Base-by-base conservation (phyloP, 139 green algal genomes). In the Volvox africanus region DNA sequence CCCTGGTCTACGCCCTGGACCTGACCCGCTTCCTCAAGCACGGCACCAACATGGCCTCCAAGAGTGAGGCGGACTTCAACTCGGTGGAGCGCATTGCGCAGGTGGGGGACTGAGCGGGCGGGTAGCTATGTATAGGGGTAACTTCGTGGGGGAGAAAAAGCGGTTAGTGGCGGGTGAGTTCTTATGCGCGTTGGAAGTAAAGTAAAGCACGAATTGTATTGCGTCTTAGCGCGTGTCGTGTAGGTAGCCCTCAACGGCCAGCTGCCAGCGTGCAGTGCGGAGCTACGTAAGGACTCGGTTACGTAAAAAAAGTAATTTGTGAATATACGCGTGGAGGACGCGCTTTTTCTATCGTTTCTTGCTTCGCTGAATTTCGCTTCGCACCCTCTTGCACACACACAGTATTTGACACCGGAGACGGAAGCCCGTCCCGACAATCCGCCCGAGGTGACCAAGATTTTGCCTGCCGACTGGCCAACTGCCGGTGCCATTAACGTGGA, bases 31-130 rank as follows among this genome's bases (percentile, higher is more conserved):
- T 97, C 94, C 94, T 99, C 18, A 98, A 97, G 92, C 95, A 97
- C 44, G 91, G 91, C 50, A 97, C 98, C 44, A 96, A 94, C 36
- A 97, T 95, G 73, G 95, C 95, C 17, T 96, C 96, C 77, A 96
- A 97, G 94, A 96, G 97, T 32, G 97, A 99, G 94, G 93, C 94
- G 20, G 94, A 98, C 77, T 98, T 99, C 94, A 99, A 99, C 95
- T 96, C 94, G 12, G 98, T 99, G 55, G 98, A 99, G 94, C 95
- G 98, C 17, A 95, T 99, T n/a, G 86, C 96, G 44, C 92, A 96
- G 86, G 87, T 75, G 67, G 24, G 83, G 65, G 36, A 3, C 0
- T 30, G 67, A 28, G 6, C 0, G 21, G 65, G 26, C 6, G n/a
- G 26, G 65, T 33, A 17, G 2, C 14, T 18, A 9, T 24, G 24